Evolutionary conservation across 1,284 basidiomycete species (phyloP).

Genomic region (Pholiota adiposa): DNA sequence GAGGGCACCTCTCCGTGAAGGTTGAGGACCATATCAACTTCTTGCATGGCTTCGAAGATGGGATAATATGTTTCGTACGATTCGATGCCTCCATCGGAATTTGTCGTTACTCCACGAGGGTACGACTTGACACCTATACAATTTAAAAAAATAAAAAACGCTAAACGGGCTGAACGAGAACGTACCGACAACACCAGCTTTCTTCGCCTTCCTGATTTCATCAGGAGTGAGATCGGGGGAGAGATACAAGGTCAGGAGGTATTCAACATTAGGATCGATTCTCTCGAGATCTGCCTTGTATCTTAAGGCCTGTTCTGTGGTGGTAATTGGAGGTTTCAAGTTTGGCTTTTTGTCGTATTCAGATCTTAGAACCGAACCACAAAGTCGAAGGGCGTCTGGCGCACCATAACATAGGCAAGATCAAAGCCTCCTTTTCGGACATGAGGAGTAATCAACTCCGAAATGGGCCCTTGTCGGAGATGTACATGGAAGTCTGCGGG

Average conservation of each 20-base stretch:
- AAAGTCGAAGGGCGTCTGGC: conserved; percentile 11
- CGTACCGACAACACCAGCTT: conserved; percentile 81
- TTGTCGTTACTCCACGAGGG: conserved; percentile 97
- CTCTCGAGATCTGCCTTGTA: conserved; percentile 81
- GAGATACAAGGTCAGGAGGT: conserved; percentile 96
- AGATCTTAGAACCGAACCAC: conserved; percentile 13
- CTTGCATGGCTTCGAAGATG: conserved; percentile 95
- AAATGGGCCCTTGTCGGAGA: conserved; percentile 86
- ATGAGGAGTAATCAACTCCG: conserved; percentile 89
- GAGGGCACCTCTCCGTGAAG: conserved; percentile 98
- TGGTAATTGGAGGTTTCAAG: conserved; percentile 90
- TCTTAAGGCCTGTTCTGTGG: conserved; percentile 78
- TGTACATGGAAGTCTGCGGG: conserved; percentile 98
- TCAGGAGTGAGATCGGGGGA: conserved; percentile 89
- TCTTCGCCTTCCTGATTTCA: conserved; percentile 88
- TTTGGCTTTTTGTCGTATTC: conserved; percentile 73
- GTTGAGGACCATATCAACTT: conserved; percentile 93
- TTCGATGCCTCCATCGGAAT: conserved; percentile 96
- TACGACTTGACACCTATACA: conserved; percentile 92
- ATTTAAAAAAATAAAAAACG: not conserved
- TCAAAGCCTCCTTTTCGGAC: conserved; percentile 88
- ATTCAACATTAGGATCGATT: conserved; percentile 83
- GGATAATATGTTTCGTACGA: conserved; percentile 95
- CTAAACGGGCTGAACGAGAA: not conserved
- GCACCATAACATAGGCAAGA: conserved; percentile 96